These are phyloP conservation scores for Lepidium sativum DNA, from an alignment of 345 rosid species.

Conservation along the genomic window DNA sequence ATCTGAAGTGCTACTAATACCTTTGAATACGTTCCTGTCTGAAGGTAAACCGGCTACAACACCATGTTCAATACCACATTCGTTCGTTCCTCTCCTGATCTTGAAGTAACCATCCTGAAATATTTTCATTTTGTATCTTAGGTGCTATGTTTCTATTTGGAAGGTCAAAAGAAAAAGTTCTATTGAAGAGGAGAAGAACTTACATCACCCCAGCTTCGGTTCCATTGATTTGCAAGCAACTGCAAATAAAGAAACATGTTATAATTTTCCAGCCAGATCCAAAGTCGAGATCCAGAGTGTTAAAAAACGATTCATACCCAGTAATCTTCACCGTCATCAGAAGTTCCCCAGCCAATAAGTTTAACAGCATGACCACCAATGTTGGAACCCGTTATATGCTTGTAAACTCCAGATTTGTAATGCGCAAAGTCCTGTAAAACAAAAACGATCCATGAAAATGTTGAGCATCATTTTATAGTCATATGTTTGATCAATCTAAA, in stretches of 20 bases:
- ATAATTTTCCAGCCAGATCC: background rate
- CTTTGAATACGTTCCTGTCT: conserved; percentile 45
- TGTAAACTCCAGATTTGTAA: conserved; percentile 88
- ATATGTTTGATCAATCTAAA: background rate
- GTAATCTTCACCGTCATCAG: conserved; percentile 81
- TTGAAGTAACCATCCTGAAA: conserved; percentile 86
- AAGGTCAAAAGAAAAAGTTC: background rate
- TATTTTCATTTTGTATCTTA: background rate
- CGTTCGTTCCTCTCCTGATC: conserved; percentile 78
- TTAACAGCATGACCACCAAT: conserved; percentile 96
- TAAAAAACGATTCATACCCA: conserved; percentile 49
- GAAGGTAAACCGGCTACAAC: conserved; percentile 83
- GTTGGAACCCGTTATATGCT: conserved; percentile 54
- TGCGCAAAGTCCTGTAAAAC: conserved; percentile 79
- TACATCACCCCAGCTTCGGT: conserved; percentile 91
- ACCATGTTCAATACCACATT: conserved; percentile 77
- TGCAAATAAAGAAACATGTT: conserved; percentile 25
- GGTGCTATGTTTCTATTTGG: background rate
- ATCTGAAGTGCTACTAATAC: conserved; percentile 30
- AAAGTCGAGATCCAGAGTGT: background rate
- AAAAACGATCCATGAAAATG: background rate
- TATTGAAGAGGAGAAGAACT: conserved; percentile 10
- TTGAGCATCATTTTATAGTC: background rate
- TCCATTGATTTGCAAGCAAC: conserved; percentile 97
- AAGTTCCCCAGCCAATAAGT: conserved; percentile 96